Conservation (phyloP, 331 rosid genomes). For the Quercus lobata region DNA sequence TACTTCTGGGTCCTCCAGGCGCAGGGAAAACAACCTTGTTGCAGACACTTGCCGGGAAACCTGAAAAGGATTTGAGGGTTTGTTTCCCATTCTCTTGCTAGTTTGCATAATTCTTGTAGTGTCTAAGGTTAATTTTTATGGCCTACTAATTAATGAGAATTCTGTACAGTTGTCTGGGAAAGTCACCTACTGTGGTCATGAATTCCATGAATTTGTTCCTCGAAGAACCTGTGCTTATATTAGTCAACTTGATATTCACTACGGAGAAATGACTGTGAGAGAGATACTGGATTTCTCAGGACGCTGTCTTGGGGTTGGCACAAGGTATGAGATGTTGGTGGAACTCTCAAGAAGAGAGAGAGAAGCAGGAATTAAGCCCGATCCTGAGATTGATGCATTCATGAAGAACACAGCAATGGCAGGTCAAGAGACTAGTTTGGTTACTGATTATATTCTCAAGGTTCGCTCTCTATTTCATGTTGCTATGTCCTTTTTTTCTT, state of each 20-base stretch:
- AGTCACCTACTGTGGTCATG: conserved; percentile 74
- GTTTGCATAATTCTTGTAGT: neutral
- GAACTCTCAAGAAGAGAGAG: conserved; percentile 75
- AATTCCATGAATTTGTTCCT: conserved; percentile 63
- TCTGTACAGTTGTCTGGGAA: conserved; percentile 54
- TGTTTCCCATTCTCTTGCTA: neutral
- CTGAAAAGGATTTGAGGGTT: conserved; percentile 55
- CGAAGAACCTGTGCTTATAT: conserved; percentile 68
- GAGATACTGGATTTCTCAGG: conserved; percentile 80
- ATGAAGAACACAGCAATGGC: conserved; percentile 74
- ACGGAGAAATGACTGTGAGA: conserved; percentile 84
- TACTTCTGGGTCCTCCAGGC: conserved; percentile 84
- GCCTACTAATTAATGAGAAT: neutral
- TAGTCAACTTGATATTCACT: conserved; percentile 68
- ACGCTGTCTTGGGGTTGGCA: conserved; percentile 72
- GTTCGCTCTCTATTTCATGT: conserved; percentile 20
- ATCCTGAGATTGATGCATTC: conserved; percentile 75
- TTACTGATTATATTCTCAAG: conserved; percentile 78
- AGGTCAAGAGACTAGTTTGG: conserved; percentile 69
- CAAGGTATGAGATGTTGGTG: conserved; percentile 56
- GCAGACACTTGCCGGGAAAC: conserved; percentile 77
- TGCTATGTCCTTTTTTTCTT: neutral
- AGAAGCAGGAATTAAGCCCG: conserved; percentile 73
- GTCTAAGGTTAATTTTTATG: neutral
- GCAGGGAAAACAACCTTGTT: conserved; percentile 77